A percentile compares a stretch with the other conserved stretches of the same genome.
phyloP scores from a whole-genome alignment of 805 yeast genomes.

The Henningerozyma blattae region DNA sequence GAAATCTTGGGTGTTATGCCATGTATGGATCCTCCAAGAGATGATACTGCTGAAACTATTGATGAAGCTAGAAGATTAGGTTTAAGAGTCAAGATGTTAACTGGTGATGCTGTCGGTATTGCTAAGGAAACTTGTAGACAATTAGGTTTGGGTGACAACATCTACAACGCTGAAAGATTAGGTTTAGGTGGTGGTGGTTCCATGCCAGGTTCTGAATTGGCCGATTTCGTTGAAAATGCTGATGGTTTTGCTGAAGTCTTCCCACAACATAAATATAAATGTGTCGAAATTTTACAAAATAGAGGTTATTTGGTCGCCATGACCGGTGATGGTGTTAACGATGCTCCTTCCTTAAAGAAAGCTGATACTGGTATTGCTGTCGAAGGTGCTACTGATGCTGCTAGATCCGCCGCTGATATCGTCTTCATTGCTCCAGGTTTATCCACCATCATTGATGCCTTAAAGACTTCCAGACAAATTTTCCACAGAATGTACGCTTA shows the following conservation, averaged over 20 bases:
- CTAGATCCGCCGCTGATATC: slow-evolving; percentile 93
- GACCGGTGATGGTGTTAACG: slow-evolving; percentile 99
- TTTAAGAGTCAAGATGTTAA: slow-evolving; percentile 92
- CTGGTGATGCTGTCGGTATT: slow-evolving; percentile 99
- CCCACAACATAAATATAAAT: slow-evolving; percentile 96
- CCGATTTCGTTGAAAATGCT: slow-evolving; percentile 94
- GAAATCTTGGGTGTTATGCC: slow-evolving; percentile 97
- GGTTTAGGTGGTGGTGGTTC: slow-evolving; percentile 95
- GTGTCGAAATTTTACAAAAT: slow-evolving; percentile 88
- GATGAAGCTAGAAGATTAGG: slow-evolving; percentile 84
- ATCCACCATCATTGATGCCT: slow-evolving; percentile 87
- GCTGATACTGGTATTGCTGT: slow-evolving; percentile 96
- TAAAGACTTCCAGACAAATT: slow-evolving; percentile 91
- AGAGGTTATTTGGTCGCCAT: slow-evolving; percentile 97
- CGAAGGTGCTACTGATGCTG: slow-evolving; percentile 97
- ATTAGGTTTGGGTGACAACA: slow-evolving; percentile 92
- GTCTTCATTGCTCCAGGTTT: slow-evolving; percentile 93
- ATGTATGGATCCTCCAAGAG: slow-evolving; percentile 98
- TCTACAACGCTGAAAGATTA: slow-evolving; percentile 91
- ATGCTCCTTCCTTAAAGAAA: slow-evolving; percentile 95
- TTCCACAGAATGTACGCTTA: slow-evolving; percentile 99
- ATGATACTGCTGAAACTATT: slow-evolving; percentile 92
- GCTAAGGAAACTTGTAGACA: slow-evolving; percentile 98
- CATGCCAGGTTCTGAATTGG: slow-evolving; percentile 95
- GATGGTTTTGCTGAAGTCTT: slow-evolving; percentile 98